Evolutionary conservation across 352 stramenopile genomes (phyloP), one percentile per base, ranked within the genome.

Genomic region (Thraustotheca clavata): DNA sequence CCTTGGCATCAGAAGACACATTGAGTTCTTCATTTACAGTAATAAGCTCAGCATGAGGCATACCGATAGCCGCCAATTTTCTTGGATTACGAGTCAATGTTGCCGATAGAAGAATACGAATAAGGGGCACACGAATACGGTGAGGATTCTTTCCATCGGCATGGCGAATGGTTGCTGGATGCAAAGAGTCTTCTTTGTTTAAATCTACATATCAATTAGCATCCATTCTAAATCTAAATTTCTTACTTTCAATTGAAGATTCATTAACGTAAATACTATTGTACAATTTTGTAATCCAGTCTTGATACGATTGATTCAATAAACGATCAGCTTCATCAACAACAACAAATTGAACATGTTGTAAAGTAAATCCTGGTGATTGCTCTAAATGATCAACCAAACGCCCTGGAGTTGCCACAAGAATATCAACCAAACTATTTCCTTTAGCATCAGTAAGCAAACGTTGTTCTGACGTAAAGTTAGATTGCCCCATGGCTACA

Each of bases 271-370:
- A 94, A 46, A 91, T 80, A 70, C 80, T 91, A 24, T 76, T 77
- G 55, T 94, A 91, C 24, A 99, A 86, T 71, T 96, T 92, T 12
- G 79, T 69, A 47, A 99, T 96, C 95, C 94, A 99, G 76, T 97
- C 94, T 69, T 99, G 94, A 74, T 99, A 99, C 52, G 84, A 91
- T 76, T 99, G 94, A 68, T 95, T 98, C 54, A 99, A 69, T 49
- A 99, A 76, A 20, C 95, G 78, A 74, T 99, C 97, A 0, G 95
- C 96, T 76, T 99, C 97, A 66, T 99, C 97, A 31, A 99, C 86
- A 2, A 99, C 91, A 40, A 99, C 80, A 69, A 97, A 97, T 71
- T 93, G 78, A 49, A 99, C 73, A 71, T 99, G 94, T 68, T 98
- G 90, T 60, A 99, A 73, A 49, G 94, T 98, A 67, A 99, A 99